Base-by-base conservation (phyloP, 2,329 filamentous ascomycete species). In the Penicillium vulpinum region DNA sequence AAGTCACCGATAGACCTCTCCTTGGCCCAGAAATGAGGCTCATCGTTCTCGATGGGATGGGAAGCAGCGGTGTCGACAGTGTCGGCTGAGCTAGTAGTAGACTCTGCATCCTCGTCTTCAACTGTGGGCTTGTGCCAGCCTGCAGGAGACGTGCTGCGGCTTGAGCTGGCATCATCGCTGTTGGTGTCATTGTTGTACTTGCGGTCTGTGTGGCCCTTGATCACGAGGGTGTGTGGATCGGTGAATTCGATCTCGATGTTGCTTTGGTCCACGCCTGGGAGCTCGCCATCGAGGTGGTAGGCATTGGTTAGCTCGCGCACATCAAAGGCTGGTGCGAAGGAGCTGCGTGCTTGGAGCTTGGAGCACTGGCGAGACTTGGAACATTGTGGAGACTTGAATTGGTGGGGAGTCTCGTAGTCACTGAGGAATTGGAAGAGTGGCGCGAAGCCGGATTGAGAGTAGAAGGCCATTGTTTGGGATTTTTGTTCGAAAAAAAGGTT, bases 1-100 rank as follows among this genome's bases (percentile, higher is more conserved):
- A 86, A 86, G 36, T 82, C 77, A 52, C 84, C 84, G 33, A 84
- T 73, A 0, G 78, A 80, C 61, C 84, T 82, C 70, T 86, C 84
- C 46, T 77, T 79, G 43, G 83, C 75, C 83, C 83, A 85, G 73
- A 82, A 85, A 64, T 78, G 79, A 28, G 50, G 26, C 50, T 63
- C 54, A n/a, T 58, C 53, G 22, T 62, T 58, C 45, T 59, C 60
- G 24, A 26, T 31, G 10, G 60, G 35, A 16, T 62, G 56, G 5
- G 62, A 60, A 51, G 44, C 18, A 21, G 59, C 55, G 10, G 64
- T 60, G 21, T 59, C 59, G 18, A 60, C 47, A 5, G 50, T 40
- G n/a, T 33, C 43, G 28, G 54, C 43, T 0, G 52, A 55, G 52
- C 38, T 46, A 51, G 36, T 46, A 51, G 36, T 44, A 16, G 59